phyloP scores from a whole-genome alignment of 441 rosid species.

The Isatis lusitanica region DNA sequence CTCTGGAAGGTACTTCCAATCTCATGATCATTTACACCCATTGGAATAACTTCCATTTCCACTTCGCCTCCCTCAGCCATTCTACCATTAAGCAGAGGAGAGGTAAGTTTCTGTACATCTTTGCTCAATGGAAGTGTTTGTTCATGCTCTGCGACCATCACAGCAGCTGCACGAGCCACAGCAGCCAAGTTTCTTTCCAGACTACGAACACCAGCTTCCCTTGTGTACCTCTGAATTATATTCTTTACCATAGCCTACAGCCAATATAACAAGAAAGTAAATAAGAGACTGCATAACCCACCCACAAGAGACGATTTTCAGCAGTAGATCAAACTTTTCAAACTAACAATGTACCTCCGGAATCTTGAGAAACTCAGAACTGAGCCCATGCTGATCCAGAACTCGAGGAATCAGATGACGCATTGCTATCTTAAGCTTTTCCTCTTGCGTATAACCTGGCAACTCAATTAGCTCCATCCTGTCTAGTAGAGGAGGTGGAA shows the following conservation, averaged over 20 bases:
- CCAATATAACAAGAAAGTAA: neutral
- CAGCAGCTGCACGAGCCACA: conserved; percentile 98
- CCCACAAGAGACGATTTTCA: neutral
- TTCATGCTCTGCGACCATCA: conserved; percentile 88
- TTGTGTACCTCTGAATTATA: conserved; percentile 89
- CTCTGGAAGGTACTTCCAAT: conserved; percentile 65
- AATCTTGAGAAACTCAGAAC: conserved; percentile 85
- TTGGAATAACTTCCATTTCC: conserved; percentile 97
- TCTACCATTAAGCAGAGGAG: conserved; percentile 82
- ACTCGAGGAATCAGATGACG: conserved; percentile 93
- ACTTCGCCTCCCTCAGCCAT: conserved; percentile 94
- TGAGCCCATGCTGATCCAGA: conserved; percentile 95
- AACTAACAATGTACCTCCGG: conserved; percentile 65
- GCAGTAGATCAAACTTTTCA: neutral
- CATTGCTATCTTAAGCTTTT: conserved; percentile 92
- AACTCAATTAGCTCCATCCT: conserved; percentile 99
- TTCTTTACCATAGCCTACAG: conserved; percentile 81
- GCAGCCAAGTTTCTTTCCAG: conserved; percentile 95
- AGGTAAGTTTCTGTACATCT: conserved; percentile 71
- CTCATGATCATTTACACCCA: conserved; percentile 80
- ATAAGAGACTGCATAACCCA: conserved; percentile 13
- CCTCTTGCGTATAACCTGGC: conserved; percentile 97
- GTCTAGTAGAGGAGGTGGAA: conserved; percentile 93
- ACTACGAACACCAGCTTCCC: conserved; percentile 96
- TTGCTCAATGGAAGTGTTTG: conserved; percentile 74